A percentile compares a stretch with the other conserved stretches of the same genome.
Conservation (phyloP, 305 asterid genomes). For the Withania somnifera region DNA sequence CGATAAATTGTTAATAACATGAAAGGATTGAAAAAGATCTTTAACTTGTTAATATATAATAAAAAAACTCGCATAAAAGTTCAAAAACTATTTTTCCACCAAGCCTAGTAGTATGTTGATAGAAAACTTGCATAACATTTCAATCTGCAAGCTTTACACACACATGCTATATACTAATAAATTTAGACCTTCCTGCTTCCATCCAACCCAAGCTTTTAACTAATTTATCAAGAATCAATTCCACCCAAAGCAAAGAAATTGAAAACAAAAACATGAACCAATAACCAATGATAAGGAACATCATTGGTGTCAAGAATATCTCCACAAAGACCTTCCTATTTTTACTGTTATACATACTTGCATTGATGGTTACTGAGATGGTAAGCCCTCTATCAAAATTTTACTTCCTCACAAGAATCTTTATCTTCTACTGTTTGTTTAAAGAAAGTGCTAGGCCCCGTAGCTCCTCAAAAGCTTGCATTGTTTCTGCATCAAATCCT, state of each 20-base stretch:
- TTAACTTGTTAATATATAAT: too few species aligned
- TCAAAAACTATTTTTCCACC: too few species aligned
- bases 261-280: neutral
- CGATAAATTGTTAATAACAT: too few species aligned
- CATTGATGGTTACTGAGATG: slow-evolving; percentile 44
- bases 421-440: slow-evolving; percentile 36
- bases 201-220: neutral
- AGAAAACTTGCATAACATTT: too few species aligned
- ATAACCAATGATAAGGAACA: neutral
- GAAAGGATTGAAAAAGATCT: too few species aligned
- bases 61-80: too few species aligned
- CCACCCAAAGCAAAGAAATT: neutral
- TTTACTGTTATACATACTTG: neutral
- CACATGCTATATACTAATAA: too few species aligned
- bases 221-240: neutral
- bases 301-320: neutral
- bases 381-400: slow-evolving; percentile 37
- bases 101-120: too few species aligned
- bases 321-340: neutral
- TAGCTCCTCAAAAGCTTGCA: slow-evolving; percentile 96
- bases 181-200: too few species aligned
- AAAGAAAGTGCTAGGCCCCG: slow-evolving; percentile 67
- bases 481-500: slow-evolving; percentile 92
- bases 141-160: too few species aligned
- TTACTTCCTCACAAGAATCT: neutral